These are phyloP conservation scores for Nasturtium officinale DNA, from an alignment of 345 rosid species.

Conservation along the genomic window DNA sequence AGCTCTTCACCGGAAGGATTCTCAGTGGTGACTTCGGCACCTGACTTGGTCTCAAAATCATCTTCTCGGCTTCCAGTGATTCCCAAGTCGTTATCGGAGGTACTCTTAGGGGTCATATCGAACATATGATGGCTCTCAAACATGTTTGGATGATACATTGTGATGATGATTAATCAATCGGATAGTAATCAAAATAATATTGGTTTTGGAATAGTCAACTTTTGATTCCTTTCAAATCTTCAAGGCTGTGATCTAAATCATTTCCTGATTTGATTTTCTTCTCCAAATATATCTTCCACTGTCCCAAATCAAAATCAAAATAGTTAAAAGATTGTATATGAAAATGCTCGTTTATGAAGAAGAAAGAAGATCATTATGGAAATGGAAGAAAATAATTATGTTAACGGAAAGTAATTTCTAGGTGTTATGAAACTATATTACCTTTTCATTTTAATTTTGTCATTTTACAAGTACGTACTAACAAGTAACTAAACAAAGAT, in stretches of 20 bases:
- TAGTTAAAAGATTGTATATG: constrained; percentile 23
- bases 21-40: constrained; percentile 59
- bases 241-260: constrained; percentile 22
- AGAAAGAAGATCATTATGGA: constrained; percentile 24
- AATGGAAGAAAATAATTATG: constrained; percentile 31
- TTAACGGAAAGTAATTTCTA: constrained; percentile 21
- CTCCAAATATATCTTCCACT: constrained; percentile 36
- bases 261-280: constrained; percentile 29
- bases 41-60: constrained; percentile 80
- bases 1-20: constrained; percentile 71
- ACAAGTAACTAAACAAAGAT: background rate
- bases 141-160: constrained; percentile 79
- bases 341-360: background rate
- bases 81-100: constrained; percentile 63
- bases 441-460: constrained; percentile 10
- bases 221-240: constrained; percentile 30
- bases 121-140: constrained; percentile 73
- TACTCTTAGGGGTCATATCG: constrained; percentile 65
- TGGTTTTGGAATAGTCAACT: constrained; percentile 6
- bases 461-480: background rate
- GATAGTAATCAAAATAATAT: background rate
- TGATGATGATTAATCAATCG: constrained; percentile 18
- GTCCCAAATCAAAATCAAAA: constrained; percentile 36
- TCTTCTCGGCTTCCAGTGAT: constrained; percentile 61
- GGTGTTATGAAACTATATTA: constrained; percentile 10